Evolutionary conservation across 768 basidiomycete genomes (phyloP), one percentile per base, ranked within the genome.

Genomic region (Dioszegia hungarica): DNA sequence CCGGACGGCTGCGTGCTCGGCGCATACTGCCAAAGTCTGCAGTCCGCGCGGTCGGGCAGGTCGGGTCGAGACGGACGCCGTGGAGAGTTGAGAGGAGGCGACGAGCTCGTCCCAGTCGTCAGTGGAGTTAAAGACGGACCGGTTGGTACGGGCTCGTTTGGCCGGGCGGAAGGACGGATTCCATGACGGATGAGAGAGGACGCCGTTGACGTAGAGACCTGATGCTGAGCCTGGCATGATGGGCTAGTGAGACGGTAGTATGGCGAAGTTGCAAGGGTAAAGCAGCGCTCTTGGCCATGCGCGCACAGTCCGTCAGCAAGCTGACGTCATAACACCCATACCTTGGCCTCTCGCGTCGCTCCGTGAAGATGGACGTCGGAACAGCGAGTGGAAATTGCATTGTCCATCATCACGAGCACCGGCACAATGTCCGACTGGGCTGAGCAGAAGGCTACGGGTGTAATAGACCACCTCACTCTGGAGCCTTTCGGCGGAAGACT

Each of bases 41-140:
- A 68, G 20, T 10, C 62, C 70, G 28, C 60, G 17, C 6, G 56
- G 59, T 45, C 59, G 31, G 2, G 70, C 60, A 15, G 45, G 49
- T 36, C 70, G 55, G 15, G 45, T 52, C 0, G 70, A 68, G 29
- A 68, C 51, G 4, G 64, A 64, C 1, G 70, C 65, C 6, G 70
- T 72, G 15, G 70, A 72, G 2, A 68, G 50, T 1, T 58, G 4
- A 3, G 62, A 62, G 2, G 57, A 59, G 2, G 64, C 56, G 11
- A 72, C 51, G 14, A 72, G 49, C 22, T 62, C 50, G 31, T 68
- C 62, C 70, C 67, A 72, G 40, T 72, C 64, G 29, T 68, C 66
- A n/a, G 52, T 45, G 0, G 61, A 56, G 28, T 60, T 72, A 62
- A 61, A 72, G 41, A 72, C 52, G 8, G 64, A 64, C 20, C 61